Base-by-base conservation (phyloP, 441 rosid species). In the Erodium trifolium region DNA sequence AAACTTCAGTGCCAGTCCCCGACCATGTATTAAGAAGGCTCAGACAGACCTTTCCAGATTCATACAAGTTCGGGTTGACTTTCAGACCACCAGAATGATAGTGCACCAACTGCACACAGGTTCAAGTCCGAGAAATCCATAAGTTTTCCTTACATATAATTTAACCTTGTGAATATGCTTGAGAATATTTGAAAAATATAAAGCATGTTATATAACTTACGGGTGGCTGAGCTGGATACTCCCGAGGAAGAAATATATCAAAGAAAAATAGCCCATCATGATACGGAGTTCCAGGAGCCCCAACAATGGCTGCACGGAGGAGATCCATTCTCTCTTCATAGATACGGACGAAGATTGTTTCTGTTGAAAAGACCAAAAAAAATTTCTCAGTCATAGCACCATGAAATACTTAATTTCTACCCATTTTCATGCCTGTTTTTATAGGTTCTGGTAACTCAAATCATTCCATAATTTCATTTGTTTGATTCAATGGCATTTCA, bases 1-100 rank as follows among this genome's bases (percentile, higher is more conserved):
- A 93, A 12, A 89, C 84, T 84, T 93, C 99, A 19, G 84, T 82
- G 63, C 92, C 92, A 6, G 88, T 78, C 71, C 99, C 97, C 12
- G 82, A 68, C 99, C 99, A 91, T 13, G 96, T 94, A 66, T 93
- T 93, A 57, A 93, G 78, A 19, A 93, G 96, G 80, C 99, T 91
- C 66, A 93, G 82, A 75, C 99, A 93, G 73, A 93, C 89, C 78
- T 81, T 88, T 66, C 99, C 97, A 0, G 93, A 88, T 81, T 93
- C 96, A 0, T 91, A 91, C 74, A 93, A 69, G 81, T 93, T 91
- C 5, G 99, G 99, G 80, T 93, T 93, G 23, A 93, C 73, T 23
- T 97, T 89, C 70, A 93, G 88, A 65, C 99, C 99, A 31, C 92
- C 87, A 12, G 97, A 94, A 68, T 76, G 87, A 80, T 91, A 94